Base-by-base conservation (phyloP, 2,329 filamentous ascomycete species). In the Exutisphaerella laricina region DNA sequence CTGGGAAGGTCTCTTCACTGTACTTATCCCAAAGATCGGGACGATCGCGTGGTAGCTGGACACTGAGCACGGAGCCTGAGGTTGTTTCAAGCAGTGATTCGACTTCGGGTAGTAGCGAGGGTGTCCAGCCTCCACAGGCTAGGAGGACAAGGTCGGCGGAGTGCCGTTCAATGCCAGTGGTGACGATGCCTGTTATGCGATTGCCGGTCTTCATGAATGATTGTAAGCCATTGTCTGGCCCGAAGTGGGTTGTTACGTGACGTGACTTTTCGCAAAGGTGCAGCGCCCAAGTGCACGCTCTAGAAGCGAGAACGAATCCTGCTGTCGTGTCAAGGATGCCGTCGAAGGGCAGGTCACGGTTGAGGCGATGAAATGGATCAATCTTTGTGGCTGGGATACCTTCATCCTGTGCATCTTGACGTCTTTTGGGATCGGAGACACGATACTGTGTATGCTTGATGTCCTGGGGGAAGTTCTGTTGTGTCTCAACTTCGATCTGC, bases 41-140 rank as follows among this genome's bases (percentile, higher is more conserved):
- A 1, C 59, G 53, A 1, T 61, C 46, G 0, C 53, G 46, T 0
- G 74, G 72, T 1, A 77, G 59, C 20, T 68, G 62, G 23, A 75
- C 58, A 8, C 68, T 58, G 1, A 66, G 63, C 3, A 76, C 68
- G 0, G 65, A 68, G 0, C 72, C 72, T 0, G 66, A 69, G 0
- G 73, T 75, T 0, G 72, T 66, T 51, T 77, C 72, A n/a, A 66
- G 64, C 0, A 75, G 53, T 1, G 30, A 13, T 26, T 46, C 42
- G 4, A 41, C 42, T 35, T 48, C 45, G n/a, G 65, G 45, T 70
- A 78, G 1, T 69, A 74, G 44, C 73, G 32, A 45, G 4, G 56
- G 49, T 7, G 57, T 59, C 59, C 59, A 62, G 3, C 55, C 59
- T 2, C 59, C 59, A 3, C 51, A 45, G 21, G 57, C 54, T 7